phyloP scores from a whole-genome alignment of 768 basidiomycete genomes.

The Sporobolomyces phaffii region DNA sequence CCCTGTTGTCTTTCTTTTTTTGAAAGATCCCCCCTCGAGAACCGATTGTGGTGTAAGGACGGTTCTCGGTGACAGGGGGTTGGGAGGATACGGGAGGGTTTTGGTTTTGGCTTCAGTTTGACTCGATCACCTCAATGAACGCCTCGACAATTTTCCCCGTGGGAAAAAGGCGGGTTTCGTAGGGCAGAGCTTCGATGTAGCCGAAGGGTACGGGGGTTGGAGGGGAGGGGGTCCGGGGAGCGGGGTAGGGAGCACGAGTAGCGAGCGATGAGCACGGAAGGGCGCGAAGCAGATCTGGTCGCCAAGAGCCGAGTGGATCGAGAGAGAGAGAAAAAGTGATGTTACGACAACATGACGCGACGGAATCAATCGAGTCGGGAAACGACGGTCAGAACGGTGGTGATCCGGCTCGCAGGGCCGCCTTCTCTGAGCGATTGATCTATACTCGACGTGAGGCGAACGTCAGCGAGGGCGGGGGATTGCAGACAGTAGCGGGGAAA shows the following conservation, averaged over 20 bases:
- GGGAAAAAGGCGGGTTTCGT: slow-evolving; percentile 28
- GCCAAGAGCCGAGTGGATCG: background rate
- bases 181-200: slow-evolving; percentile 36
- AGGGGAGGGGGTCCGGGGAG: background rate
- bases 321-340: background rate
- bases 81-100: too few relatives aligned
- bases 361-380: background rate
- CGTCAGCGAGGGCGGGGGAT: background rate
- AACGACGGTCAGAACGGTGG: background rate
- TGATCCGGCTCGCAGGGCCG: background rate
- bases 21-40: background rate
- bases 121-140: slow-evolving; percentile 31
- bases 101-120: slow-evolving; percentile 33
- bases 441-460: background rate
- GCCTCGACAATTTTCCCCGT: slow-evolving; percentile 6
- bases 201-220: background rate
- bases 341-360: background rate
- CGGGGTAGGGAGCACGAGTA: background rate
- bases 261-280: too few relatives aligned
- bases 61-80: too few relatives aligned
- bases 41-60: too few relatives aligned
- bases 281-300: background rate
- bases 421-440: slow-evolving; percentile 7
- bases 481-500: fast-evolving
- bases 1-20: too few relatives aligned